These are phyloP conservation scores for Dovyalis caffra DNA, from an alignment of 345 rosid genomes.

Conservation along the genomic window DNA sequence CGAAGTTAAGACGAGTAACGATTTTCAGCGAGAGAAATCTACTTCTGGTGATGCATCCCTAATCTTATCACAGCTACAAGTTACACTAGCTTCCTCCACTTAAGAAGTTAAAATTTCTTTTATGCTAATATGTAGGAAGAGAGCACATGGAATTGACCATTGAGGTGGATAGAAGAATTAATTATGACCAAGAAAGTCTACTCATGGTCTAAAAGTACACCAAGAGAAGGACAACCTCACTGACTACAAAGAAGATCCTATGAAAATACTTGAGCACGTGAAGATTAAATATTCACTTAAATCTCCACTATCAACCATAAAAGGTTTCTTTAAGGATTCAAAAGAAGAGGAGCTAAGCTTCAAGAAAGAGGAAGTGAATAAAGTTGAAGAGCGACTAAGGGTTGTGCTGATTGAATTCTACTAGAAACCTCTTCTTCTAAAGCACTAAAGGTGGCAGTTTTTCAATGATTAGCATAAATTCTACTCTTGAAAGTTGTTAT, in stretches of 20 bases:
- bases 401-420: conserved; percentile 56
- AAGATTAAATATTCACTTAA: conserved; percentile 58
- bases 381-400: conserved; percentile 53
- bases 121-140: conserved; percentile 32
- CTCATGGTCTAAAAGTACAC: conserved; percentile 17
- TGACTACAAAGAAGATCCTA: conserved; percentile 33
- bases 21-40: background rate
- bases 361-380: conserved; percentile 44
- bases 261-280: conserved; percentile 56
- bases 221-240: conserved; percentile 15
- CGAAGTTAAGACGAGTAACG: background rate
- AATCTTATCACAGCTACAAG: background rate
- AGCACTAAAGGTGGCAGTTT: conserved; percentile 54
- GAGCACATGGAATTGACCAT: conserved; percentile 22
- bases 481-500: background rate
- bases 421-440: conserved; percentile 64
- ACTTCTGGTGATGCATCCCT: background rate
- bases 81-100: too few species aligned
- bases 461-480: conserved; percentile 4
- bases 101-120: background rate
- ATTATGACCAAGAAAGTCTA: conserved; percentile 28
- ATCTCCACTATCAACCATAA: conserved; percentile 59
- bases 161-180: conserved; percentile 18
- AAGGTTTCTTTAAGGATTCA: conserved; percentile 53
- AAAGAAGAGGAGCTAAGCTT: conserved; percentile 53